phyloP scores from a whole-genome alignment of 1,284 basidiomycete species.

The Heterobasidion irregulare region DNA sequence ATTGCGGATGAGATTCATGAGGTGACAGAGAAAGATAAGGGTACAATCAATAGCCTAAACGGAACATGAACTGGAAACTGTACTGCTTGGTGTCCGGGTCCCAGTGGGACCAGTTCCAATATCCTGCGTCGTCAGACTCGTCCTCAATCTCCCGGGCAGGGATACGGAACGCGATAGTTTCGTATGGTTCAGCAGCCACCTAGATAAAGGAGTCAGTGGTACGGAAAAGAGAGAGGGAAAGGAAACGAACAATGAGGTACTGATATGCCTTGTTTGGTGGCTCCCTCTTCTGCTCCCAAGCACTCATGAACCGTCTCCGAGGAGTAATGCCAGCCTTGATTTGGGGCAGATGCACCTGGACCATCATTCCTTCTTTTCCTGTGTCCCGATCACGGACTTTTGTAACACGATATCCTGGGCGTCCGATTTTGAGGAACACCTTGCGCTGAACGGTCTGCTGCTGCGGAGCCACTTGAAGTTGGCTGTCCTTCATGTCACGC shows the following conservation, averaged over 20 bases:
- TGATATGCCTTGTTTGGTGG: slow-evolving; percentile 94
- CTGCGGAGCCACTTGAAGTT: slow-evolving; percentile 77
- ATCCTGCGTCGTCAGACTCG: slow-evolving; percentile 82
- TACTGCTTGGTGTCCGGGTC: slow-evolving; percentile 95
- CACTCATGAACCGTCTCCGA: slow-evolving; percentile 92
- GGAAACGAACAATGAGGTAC: slow-evolving; percentile 81
- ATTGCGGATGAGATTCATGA: background rate
- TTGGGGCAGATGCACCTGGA: slow-evolving; percentile 94
- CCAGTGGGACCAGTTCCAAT: slow-evolving; percentile 97
- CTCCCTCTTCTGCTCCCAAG: slow-evolving; percentile 96
- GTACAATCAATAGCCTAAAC: slow-evolving; percentile 43
- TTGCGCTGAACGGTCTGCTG: slow-evolving; percentile 78
- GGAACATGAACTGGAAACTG: slow-evolving; percentile 92
- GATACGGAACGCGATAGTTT: slow-evolving; percentile 97
- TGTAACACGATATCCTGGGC: slow-evolving; percentile 90
- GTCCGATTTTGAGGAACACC: slow-evolving; percentile 95
- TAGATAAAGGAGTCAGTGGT: slow-evolving; percentile 22
- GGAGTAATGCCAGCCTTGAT: slow-evolving; percentile 85
- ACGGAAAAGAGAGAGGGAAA: slow-evolving; percentile 1
- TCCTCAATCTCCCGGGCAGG: slow-evolving; percentile 97
- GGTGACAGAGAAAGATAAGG: background rate
- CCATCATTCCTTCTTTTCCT: slow-evolving; percentile 89
- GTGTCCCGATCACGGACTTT: slow-evolving; percentile 78
- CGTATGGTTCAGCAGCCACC: slow-evolving; percentile 98
- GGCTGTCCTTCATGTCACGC: slow-evolving; percentile 88